phyloP scores from a whole-genome alignment of 305 asterid genomes.

The Fraxinus velutina region DNA sequence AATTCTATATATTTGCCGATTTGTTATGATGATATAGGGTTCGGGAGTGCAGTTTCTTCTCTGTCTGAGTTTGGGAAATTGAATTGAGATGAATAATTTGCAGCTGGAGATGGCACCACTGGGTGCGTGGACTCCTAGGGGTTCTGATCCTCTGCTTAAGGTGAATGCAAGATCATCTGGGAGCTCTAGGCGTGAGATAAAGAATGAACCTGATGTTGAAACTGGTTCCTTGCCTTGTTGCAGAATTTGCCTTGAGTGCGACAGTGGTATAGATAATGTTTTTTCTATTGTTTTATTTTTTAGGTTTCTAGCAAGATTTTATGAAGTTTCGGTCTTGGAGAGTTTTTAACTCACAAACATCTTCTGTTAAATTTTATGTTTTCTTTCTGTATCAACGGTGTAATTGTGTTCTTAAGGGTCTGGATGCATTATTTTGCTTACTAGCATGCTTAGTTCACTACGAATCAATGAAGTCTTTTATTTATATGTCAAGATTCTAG shows the following conservation, averaged over 20 bases:
- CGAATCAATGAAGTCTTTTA: neutral
- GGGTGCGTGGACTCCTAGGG: constrained; percentile 27
- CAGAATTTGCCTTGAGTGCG: constrained; percentile 53
- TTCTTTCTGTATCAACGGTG: neutral
- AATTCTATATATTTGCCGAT: constrained; percentile 1
- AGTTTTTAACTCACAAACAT: neutral
- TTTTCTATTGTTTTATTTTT: neutral
- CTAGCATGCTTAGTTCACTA: neutral
- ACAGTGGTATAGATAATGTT: constrained; percentile 30
- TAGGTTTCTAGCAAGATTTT: neutral
- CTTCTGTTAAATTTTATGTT: neutral
- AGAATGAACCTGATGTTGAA: constrained; percentile 37
- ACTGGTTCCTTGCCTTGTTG: constrained; percentile 47
- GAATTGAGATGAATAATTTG: constrained; percentile 6
- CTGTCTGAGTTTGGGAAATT: neutral
- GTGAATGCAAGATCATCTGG: constrained; percentile 16
- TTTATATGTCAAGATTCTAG: neutral
- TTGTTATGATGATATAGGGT: neutral
- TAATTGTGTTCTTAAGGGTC: neutral
- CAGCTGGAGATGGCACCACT: constrained; percentile 36
- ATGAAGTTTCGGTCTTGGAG: neutral
- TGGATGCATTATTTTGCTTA: neutral
- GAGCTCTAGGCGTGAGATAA: constrained; percentile 26
- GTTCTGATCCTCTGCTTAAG: constrained; percentile 41
- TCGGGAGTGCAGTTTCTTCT: neutral